Evolutionary conservation across 441 rosid species (phyloP).

Genomic region (Adansonia grandidieri): DNA sequence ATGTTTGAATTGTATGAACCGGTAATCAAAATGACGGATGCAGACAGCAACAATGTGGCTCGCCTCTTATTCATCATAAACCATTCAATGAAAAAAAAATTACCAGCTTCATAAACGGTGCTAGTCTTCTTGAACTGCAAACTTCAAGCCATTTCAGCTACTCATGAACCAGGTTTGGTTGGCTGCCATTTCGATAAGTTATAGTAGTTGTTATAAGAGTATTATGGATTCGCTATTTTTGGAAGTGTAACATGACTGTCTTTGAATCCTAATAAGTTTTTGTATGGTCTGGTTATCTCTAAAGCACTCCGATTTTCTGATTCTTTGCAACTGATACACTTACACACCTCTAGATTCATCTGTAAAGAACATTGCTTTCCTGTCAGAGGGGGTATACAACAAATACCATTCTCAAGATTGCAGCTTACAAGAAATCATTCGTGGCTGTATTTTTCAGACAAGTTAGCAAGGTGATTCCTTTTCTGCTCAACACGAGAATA

Average conservation of each 20-base stretch:
- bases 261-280: neutral
- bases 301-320: neutral
- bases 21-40: neutral
- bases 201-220: neutral
- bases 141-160: neutral
- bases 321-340: slow-evolving; percentile 19
- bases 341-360: slow-evolving; percentile 29
- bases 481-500: slow-evolving; percentile 13
- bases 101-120: neutral
- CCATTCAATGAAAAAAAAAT: neutral
- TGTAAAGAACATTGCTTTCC: slow-evolving; percentile 23
- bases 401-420: slow-evolving; percentile 23
- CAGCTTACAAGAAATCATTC: slow-evolving; percentile 20
- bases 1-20: neutral
- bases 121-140: neutral
- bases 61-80: neutral
- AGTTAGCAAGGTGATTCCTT: neutral
- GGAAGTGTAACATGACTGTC: neutral
- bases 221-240: too few species aligned
- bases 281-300: neutral
- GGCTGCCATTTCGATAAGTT: neutral
- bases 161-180: neutral
- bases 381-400: slow-evolving; percentile 21
- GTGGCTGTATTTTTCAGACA: slow-evolving; percentile 16
- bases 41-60: neutral